phyloP scores from a whole-genome alignment of 352 stramenopile species.

The Pythium phragmitis region DNA sequence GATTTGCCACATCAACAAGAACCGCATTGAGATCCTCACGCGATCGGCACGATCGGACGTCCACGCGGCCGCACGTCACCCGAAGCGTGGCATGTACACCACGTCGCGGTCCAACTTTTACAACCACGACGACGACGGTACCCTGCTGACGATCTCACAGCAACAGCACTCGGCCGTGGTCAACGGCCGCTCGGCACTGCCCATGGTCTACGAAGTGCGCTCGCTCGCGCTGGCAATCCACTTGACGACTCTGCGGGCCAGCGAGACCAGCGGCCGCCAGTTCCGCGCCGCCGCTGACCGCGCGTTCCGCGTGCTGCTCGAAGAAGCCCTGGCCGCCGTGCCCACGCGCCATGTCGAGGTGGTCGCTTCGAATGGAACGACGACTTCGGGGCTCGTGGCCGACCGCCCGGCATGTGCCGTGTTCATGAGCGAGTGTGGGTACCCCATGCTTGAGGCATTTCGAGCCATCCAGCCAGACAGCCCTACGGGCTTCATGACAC shows the following conservation, averaged over 20 bases:
- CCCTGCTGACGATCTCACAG: neutral
- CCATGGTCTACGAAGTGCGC: slow-evolving; percentile 29
- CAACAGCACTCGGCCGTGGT: neutral
- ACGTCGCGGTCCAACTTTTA: slow-evolving; percentile 24
- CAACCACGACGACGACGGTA: slow-evolving; percentile 1
- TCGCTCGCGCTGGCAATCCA: slow-evolving; percentile 25
- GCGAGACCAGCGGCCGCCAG: slow-evolving; percentile 10
- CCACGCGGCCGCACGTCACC: slow-evolving; percentile 19
- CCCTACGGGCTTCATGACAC: slow-evolving; percentile 30
- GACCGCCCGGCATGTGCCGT: slow-evolving; percentile 22
- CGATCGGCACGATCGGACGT: slow-evolving; percentile 28
- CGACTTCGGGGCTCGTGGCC: slow-evolving; percentile 16
- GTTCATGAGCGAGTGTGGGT: slow-evolving; percentile 25
- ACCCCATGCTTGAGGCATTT: slow-evolving; percentile 32
- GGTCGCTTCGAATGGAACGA: slow-evolving; percentile 8
- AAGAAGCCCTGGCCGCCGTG: slow-evolving; percentile 30
- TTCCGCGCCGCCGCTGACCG: slow-evolving; percentile 25
- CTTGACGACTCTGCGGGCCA: slow-evolving; percentile 25
- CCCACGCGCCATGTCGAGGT: slow-evolving; percentile 22
- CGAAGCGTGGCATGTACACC: slow-evolving; percentile 31
- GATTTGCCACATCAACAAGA: slow-evolving; percentile 48
- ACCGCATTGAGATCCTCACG: slow-evolving; percentile 38
- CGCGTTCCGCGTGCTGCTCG: slow-evolving; percentile 29
- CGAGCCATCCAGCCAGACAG: slow-evolving; percentile 29
- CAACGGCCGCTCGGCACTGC: slow-evolving; percentile 10